Percentiles rank a stretch among this genome's conserved stretches.
Evolutionary conservation across 2,329 filamentous ascomycete species (phyloP).

Genomic region (Colletotrichum acutatum): DNA sequence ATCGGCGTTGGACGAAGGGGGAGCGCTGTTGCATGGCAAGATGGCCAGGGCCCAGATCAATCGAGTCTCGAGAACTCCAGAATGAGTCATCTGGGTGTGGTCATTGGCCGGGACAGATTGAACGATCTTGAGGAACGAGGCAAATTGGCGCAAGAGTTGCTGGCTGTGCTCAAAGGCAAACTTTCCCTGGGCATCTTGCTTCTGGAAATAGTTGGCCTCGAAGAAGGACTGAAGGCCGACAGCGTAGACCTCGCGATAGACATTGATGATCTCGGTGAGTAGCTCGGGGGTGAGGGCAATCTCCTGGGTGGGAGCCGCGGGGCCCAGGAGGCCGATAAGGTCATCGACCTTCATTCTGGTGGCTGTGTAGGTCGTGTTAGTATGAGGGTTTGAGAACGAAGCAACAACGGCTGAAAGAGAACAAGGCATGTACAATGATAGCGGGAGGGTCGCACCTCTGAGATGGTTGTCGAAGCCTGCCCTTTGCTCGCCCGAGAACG

Average conservation of each 20-base stretch:
- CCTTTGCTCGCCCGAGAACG: constrained; percentile 39
- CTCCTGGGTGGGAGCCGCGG: constrained; percentile 65
- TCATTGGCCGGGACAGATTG: constrained; percentile 61
- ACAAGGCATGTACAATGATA: constrained; percentile 39
- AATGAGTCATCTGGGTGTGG: constrained; percentile 62
- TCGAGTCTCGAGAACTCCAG: constrained; percentile 65
- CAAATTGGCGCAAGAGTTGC: constrained; percentile 73
- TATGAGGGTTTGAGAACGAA: constrained; percentile 43
- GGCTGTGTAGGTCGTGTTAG: constrained; percentile 61
- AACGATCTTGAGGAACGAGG: constrained; percentile 69
- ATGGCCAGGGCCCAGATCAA: constrained; percentile 70
- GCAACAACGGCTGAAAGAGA: constrained; percentile 42
- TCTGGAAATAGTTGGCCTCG: constrained; percentile 85
- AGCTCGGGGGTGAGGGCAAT: constrained; percentile 62
- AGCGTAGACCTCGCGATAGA: constrained; percentile 83
- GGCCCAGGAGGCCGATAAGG: constrained; percentile 72
- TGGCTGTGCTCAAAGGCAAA: constrained; percentile 63
- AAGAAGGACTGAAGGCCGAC: constrained; percentile 79
- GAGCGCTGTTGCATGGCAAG: constrained; percentile 54
- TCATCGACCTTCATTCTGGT: constrained; percentile 79
- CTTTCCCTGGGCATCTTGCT: constrained; percentile 54
- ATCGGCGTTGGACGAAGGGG: constrained; percentile 47
- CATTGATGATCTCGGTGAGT: constrained; percentile 74
- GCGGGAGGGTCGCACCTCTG: constrained; percentile 59
- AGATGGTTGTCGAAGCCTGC: constrained; percentile 50